phyloP scores from a whole-genome alignment of 2,329 filamentous ascomycete genomes.

The Thielaviopsis euricoi region DNA sequence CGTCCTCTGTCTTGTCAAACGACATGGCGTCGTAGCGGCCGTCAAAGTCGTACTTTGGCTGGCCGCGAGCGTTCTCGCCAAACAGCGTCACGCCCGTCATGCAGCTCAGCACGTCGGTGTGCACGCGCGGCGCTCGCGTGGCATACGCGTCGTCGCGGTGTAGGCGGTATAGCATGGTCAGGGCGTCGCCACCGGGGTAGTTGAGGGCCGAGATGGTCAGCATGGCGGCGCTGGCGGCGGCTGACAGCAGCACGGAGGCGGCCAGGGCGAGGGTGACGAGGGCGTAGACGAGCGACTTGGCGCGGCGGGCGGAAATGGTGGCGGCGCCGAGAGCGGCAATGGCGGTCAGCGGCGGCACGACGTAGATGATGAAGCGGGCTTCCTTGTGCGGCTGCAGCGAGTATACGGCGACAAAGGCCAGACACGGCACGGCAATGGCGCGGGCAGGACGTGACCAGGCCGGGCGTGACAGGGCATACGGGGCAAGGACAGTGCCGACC shows the following conservation, averaged over 20 bases:
- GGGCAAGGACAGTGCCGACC: conserved; percentile 36
- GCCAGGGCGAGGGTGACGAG: conserved; percentile 38
- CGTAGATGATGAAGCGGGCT: conserved; percentile 85
- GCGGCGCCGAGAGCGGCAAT: conserved; percentile 58
- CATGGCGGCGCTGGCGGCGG: conserved; percentile 46
- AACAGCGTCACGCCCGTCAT: conserved; percentile 59
- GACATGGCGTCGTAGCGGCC: conserved; percentile 16
- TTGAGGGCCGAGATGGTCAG: conserved; percentile 73
- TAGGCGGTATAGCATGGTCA: conserved; percentile 34
- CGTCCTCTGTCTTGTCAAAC: conserved; percentile 49
- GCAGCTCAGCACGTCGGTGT: conserved; percentile 50
- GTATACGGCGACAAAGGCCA: conserved; percentile 64
- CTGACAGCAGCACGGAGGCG: conserved; percentile 41
- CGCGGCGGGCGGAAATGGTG: conserved; percentile 49
- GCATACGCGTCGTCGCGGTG: conserved; percentile 17
- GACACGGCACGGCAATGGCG: conserved; percentile 44
- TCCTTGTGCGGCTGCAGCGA: conserved; percentile 91
- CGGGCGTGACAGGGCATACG: conserved; percentile 32
- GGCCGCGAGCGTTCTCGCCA: conserved; percentile 29
- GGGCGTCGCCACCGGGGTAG: conserved; percentile 78
- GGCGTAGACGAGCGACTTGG: conserved; percentile 41
- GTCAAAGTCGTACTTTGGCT: conserved; percentile 16
- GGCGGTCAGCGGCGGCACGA: conserved; percentile 64
- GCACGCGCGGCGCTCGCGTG: conserved; percentile 22
- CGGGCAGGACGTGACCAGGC: conserved; percentile 27